These are phyloP conservation scores for Cunninghamia lanceolata DNA, from an alignment of 75 land plant genomes.

Conservation along the genomic window DNA sequence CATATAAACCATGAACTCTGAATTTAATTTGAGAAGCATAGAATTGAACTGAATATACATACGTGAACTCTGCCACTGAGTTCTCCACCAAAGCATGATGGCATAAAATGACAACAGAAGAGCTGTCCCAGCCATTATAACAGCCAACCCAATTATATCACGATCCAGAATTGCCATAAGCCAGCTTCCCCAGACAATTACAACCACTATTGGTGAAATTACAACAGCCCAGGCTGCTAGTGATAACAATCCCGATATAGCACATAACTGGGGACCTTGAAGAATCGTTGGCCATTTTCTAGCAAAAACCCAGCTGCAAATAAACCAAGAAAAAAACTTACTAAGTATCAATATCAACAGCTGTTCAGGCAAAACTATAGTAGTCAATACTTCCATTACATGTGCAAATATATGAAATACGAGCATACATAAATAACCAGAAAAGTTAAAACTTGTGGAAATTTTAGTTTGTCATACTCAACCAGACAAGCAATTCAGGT, in stretches of 20 bases:
- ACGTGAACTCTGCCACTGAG: conserved; percentile 99
- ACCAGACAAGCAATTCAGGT: not conserved
- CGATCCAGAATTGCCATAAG: conserved; percentile 66
- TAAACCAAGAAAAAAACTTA: not conserved
- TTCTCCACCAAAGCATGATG: conserved; percentile 99
- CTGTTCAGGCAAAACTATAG: not conserved
- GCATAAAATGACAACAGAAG: conserved; percentile 89
- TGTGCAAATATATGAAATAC: not conserved
- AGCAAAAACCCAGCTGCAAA: conserved; percentile 96
- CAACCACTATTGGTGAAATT: conserved; percentile 82
- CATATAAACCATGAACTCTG: not conserved
- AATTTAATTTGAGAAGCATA: not conserved
- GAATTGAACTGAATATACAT: conserved; percentile 23
- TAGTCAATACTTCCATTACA: not conserved
- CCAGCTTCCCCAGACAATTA: conserved; percentile 80
- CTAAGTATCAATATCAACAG: conserved; percentile 1
- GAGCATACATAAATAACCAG: not conserved
- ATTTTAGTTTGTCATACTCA: not conserved
- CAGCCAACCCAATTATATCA: conserved; percentile 89
- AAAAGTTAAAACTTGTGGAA: not conserved
- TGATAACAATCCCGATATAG: conserved; percentile 55
- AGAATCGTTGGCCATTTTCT: conserved; percentile 88
- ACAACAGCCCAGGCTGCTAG: conserved; percentile 76
- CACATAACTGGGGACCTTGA: conserved; percentile 69
- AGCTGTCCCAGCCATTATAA: conserved; percentile 92